Percentiles rank a stretch among this genome's conserved stretches.
Evolutionary conservation across 2,329 filamentous ascomycete genomes (phyloP).

Genomic region (Exserohilum turcica): DNA sequence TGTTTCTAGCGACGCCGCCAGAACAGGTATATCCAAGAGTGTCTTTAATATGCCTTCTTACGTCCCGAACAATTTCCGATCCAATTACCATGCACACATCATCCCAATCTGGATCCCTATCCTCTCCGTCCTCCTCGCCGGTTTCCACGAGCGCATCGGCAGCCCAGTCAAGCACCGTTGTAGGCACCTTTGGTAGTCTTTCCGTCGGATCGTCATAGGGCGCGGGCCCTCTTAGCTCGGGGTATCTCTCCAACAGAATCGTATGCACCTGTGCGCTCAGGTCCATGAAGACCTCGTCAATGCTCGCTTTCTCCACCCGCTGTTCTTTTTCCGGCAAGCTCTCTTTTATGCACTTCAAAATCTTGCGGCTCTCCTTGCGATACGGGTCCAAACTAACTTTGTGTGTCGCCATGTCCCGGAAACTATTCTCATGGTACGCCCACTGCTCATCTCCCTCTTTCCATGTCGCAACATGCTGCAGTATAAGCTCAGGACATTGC

Average conservation of each 20-base stretch:
- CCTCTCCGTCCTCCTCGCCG: constrained; percentile 72
- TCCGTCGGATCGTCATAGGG: constrained; percentile 76
- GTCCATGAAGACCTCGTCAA: constrained; percentile 96
- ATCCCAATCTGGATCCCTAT: constrained; percentile 91
- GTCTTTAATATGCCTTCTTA: constrained; percentile 71
- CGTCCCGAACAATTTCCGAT: constrained; percentile 81
- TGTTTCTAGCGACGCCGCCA: constrained; percentile 85
- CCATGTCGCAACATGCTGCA: constrained; percentile 95
- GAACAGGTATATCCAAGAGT: constrained; percentile 88
- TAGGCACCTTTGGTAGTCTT: constrained; percentile 72
- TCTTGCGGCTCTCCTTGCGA: constrained; percentile 79
- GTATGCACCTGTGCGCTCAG: constrained; percentile 82
- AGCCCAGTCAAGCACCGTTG: constrained; percentile 79
- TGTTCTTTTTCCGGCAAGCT: constrained; percentile 68
- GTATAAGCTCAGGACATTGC: constrained; percentile 79
- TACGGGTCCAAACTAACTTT: constrained; percentile 97
- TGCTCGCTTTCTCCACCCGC: constrained; percentile 87
- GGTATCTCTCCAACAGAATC: constrained; percentile 75
- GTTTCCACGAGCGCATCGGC: constrained; percentile 82
- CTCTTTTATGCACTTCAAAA: constrained; percentile 78
- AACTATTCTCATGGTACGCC: constrained; percentile 85
- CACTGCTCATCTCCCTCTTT: constrained; percentile 88
- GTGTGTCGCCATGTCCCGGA: constrained; percentile 78
- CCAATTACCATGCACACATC: constrained; percentile 86
- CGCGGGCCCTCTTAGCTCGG: constrained; percentile 70